Conservation (phyloP, 345 rosid species). For the Eucalyptus fibrosa region DNA sequence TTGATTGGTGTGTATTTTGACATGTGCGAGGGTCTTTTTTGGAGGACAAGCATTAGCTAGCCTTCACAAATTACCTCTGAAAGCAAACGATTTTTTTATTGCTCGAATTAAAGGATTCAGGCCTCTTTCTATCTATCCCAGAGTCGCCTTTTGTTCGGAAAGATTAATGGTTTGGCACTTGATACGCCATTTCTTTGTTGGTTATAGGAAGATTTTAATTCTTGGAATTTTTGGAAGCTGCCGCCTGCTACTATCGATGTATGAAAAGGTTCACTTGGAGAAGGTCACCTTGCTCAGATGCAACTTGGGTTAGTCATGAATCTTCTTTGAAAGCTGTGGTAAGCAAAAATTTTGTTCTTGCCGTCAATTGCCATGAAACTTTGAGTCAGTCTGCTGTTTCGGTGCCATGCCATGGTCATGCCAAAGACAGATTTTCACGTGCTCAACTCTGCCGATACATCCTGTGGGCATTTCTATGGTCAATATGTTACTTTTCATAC, state of each 20-base stretch:
- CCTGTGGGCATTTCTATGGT: background rate
- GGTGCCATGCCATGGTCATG: background rate
- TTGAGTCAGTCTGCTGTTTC: background rate
- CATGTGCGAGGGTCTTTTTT: background rate
- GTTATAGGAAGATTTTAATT: slow-evolving; percentile 77
- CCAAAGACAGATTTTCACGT: background rate
- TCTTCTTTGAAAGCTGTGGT: background rate
- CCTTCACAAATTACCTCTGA: background rate
- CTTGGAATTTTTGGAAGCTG: slow-evolving; percentile 92
- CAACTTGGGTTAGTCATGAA: background rate
- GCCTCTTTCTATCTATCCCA: background rate
- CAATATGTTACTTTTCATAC: background rate
- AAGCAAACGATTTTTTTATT: background rate
- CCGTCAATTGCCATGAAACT: background rate
- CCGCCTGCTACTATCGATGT: slow-evolving; percentile 42
- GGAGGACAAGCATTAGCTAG: background rate
- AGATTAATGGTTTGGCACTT: background rate
- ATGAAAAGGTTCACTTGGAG: slow-evolving; percentile 4
- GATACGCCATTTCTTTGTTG: background rate
- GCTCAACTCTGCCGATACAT: background rate
- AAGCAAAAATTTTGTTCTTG: background rate
- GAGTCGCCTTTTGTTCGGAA: background rate
- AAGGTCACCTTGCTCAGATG: background rate
- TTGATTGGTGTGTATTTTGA: background rate
- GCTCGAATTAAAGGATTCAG: background rate